Conservation (phyloP, 108 stramenopile genomes). For the Pseudonitzschia multistriata region DNA sequence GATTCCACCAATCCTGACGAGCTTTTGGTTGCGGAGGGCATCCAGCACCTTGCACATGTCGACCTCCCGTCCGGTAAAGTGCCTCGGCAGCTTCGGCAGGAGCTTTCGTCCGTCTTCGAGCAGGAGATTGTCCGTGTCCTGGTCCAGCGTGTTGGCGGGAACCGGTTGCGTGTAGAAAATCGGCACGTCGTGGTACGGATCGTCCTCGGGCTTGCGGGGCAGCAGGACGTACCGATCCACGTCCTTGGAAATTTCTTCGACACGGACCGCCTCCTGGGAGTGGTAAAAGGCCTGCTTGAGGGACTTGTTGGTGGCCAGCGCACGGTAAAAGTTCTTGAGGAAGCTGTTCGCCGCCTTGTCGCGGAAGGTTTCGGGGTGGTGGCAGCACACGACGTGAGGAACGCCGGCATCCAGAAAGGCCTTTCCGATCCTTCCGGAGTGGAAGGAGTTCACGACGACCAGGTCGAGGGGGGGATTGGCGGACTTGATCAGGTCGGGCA, state of each 20-base stretch:
- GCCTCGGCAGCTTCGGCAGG: constrained; percentile 40
- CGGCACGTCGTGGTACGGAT: constrained; percentile 36
- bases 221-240: constrained; percentile 60
- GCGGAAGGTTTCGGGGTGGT: constrained; percentile 55
- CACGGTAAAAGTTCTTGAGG: constrained; percentile 62
- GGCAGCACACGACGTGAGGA: constrained; percentile 86
- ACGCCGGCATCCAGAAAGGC: constrained; percentile 86
- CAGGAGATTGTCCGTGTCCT: neutral
- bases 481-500: constrained; percentile 34
- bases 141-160: neutral
- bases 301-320: constrained; percentile 53
- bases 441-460: constrained; percentile 84
- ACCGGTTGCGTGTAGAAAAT: constrained; percentile 27
- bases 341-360: constrained; percentile 70
- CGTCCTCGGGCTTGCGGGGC: constrained; percentile 41
- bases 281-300: constrained; percentile 70
- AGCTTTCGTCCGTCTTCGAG: constrained; percentile 14
- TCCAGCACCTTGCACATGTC: constrained; percentile 59
- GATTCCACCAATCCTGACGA: constrained; percentile 53
- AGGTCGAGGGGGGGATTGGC: constrained; percentile 41
- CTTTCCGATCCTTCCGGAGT: constrained; percentile 61
- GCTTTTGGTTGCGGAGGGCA: constrained; percentile 33
- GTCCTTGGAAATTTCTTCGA: constrained; percentile 51
- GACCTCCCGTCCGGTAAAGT: constrained; percentile 71
- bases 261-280: constrained; percentile 58